These are phyloP conservation scores for Quercus agrifolia DNA, from an alignment of 306 rosid species.

Conservation along the genomic window DNA sequence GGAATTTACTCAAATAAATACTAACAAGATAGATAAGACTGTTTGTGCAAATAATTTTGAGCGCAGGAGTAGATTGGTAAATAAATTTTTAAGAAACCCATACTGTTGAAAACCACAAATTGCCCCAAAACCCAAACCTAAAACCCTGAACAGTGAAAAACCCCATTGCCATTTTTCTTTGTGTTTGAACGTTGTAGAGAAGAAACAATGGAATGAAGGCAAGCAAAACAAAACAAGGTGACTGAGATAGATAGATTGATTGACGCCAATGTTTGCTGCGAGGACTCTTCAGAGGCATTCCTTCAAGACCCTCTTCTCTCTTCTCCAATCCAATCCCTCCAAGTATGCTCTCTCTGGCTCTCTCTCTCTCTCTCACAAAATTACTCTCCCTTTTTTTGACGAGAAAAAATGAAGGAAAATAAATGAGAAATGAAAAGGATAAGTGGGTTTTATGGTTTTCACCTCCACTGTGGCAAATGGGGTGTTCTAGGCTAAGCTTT, in stretches of 20 bases:
- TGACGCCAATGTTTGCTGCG: slow-evolving; percentile 52
- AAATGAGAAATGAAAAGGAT: neutral
- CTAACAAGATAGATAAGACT: no score
- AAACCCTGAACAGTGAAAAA: slow-evolving; percentile 32
- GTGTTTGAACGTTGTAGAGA: neutral
- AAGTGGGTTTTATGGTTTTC: neutral
- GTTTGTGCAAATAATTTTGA: neutral
- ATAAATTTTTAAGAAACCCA: neutral
- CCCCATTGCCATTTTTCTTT: neutral
- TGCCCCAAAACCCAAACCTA: slow-evolving; percentile 19
- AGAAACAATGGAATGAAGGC: slow-evolving; percentile 6
- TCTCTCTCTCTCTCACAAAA: neutral
- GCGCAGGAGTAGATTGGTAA: neutral
- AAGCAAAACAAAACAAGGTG: neutral
- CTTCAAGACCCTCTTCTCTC: slow-evolving; percentile 50
- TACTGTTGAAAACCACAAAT: neutral
- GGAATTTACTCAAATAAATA: no score
- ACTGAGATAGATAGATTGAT: neutral
- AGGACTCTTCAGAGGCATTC: slow-evolving; percentile 49
- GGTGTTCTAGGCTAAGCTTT: neutral
- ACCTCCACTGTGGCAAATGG: neutral
- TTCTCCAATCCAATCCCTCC: slow-evolving; percentile 50
- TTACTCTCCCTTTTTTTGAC: neutral
- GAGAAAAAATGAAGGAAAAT: slow-evolving; percentile 1
- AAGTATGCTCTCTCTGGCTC: slow-evolving; percentile 32